These are phyloP conservation scores for Daphne laureola DNA, from an alignment of 441 rosid species.

Conservation along the genomic window DNA sequence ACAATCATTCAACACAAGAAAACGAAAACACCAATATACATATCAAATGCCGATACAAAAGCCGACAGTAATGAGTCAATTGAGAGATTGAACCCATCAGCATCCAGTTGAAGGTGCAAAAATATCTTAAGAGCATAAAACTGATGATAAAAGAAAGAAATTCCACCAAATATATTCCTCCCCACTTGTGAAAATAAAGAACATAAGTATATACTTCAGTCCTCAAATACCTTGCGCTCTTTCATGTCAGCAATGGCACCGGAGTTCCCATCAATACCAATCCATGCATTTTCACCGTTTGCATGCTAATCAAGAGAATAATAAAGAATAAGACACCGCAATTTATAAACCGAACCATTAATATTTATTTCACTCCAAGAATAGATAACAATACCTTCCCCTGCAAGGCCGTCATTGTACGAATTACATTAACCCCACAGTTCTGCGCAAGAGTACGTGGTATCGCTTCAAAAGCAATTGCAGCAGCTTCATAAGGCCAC, in stretches of 20 bases:
- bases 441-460: conserved; percentile 90
- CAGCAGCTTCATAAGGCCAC: conserved; percentile 99
- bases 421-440: conserved; percentile 88
- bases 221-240: conserved; percentile 52
- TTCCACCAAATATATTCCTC: neutral
- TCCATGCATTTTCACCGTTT: conserved; percentile 91
- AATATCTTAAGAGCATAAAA: neutral
- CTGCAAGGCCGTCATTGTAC: conserved; percentile 89
- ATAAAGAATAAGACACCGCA: too few relatives aligned
- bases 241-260: conserved; percentile 90
- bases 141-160: neutral
- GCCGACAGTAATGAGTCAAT: too few relatives aligned
- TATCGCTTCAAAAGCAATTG: conserved; percentile 89
- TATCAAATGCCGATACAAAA: neutral
- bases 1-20: neutral
- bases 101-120: too few relatives aligned
- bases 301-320: conserved; percentile 49
- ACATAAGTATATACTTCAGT: neutral
- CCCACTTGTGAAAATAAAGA: neutral
- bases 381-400: conserved; percentile 47
- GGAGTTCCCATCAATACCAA: conserved; percentile 82
- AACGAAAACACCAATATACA: neutral
- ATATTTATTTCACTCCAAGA: neutral
- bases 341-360: neutral
- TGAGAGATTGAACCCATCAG: too few relatives aligned